Percentiles rank a stretch among this genome's conserved stretches.
These are phyloP conservation scores for Stenogyne calaminthoides DNA, from an alignment of 305 asterid species.

Conservation along the genomic window DNA sequence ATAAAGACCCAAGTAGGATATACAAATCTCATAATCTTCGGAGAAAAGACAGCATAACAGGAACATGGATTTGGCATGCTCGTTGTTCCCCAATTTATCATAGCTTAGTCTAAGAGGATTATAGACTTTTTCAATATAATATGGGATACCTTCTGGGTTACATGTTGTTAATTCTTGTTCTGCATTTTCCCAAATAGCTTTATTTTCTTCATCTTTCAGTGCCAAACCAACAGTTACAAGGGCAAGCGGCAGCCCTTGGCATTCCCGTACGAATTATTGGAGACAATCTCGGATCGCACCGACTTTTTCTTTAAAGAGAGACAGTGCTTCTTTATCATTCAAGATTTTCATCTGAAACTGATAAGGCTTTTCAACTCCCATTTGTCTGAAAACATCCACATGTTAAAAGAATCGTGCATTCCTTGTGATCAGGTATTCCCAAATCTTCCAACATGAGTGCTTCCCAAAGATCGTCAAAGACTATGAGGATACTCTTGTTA, in stretches of 20 bases:
- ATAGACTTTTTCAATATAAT: neutral
- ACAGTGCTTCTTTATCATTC: neutral
- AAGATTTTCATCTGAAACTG: neutral
- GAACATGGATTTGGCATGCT: neutral
- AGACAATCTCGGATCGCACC: neutral
- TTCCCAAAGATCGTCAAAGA: neutral
- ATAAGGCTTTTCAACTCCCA: neutral
- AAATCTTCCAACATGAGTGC: neutral
- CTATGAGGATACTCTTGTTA: neutral
- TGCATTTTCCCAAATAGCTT: neutral
- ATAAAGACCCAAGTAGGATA: constrained; percentile 7
- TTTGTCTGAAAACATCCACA: neutral
- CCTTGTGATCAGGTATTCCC: neutral
- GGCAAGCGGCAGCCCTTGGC: neutral
- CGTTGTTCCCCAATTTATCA: neutral
- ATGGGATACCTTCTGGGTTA: neutral
- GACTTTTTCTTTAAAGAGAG: neutral
- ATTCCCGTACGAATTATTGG: neutral
- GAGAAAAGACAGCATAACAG: neutral
- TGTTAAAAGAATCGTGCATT: neutral
- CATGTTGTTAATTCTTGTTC: neutral
- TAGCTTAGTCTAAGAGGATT: neutral
- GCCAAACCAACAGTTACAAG: neutral
- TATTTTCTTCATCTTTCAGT: neutral
- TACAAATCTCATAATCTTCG: constrained; percentile 11